These are phyloP conservation scores for Leishmania tropica DNA, from an alignment of 208 protist genomes.

Conservation along the genomic window DNA sequence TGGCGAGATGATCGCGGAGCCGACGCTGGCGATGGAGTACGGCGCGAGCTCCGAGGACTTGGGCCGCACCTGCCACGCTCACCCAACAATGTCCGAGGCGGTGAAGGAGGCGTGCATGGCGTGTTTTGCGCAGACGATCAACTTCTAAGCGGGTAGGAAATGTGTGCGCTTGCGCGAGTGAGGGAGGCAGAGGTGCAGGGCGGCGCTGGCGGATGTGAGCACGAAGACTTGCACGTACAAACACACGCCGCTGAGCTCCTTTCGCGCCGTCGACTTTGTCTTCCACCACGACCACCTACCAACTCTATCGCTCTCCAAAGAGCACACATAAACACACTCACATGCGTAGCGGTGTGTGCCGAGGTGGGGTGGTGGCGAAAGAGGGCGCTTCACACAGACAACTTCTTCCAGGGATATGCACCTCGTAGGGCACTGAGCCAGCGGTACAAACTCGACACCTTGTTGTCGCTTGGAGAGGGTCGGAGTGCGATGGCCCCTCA, in stretches of 20 bases:
- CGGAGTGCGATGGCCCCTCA: not conserved
- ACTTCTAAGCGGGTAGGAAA: slow-evolving; percentile 89
- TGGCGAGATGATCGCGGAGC: slow-evolving; percentile 98
- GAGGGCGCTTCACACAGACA: not conserved
- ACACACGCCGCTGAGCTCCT: not conserved
- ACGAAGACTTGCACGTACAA: not conserved
- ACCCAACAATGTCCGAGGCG: slow-evolving; percentile 98
- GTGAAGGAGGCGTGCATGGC: slow-evolving; percentile 99
- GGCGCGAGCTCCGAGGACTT: slow-evolving; percentile 97
- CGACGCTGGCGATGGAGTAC: slow-evolving; percentile 98
- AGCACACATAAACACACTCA: not conserved
- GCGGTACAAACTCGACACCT: not conserved
- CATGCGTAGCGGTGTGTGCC: not conserved
- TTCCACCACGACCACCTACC: not conserved
- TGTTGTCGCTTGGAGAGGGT: not conserved
- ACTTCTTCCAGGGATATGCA: not conserved
- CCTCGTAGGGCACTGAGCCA: not conserved
- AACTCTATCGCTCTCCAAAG: not conserved
- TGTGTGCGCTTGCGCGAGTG: not conserved
- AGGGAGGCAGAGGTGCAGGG: not conserved
- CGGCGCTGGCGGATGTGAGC: not conserved
- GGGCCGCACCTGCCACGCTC: slow-evolving; percentile 98
- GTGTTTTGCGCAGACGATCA: slow-evolving; percentile 97
- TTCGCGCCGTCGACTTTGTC: not conserved
- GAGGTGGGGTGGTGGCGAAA: not conserved